These are phyloP conservation scores for Podila horticola DNA, from an alignment of 192 early-diverging fungal species.

Conservation along the genomic window DNA sequence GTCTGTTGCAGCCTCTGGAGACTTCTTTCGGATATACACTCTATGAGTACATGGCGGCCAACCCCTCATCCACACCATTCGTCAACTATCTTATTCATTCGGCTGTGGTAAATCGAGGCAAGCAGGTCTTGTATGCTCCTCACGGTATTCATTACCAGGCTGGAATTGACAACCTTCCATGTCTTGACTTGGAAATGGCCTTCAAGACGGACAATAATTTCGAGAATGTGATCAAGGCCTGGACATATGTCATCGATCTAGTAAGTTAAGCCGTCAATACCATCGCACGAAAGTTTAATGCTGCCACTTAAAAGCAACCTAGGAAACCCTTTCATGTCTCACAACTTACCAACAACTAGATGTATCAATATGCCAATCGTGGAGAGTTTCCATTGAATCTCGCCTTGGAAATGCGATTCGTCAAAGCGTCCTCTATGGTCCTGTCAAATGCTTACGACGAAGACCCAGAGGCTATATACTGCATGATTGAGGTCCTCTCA, in stretches of 20 bases:
- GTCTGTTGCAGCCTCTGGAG: neutral
- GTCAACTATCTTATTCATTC: conserved; percentile 9
- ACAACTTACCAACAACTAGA: neutral
- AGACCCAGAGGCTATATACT: conserved; percentile 40
- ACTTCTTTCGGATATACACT: neutral
- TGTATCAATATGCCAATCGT: conserved; percentile 20
- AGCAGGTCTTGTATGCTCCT: conserved; percentile 21
- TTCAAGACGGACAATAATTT: conserved; percentile 37
- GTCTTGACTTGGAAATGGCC: conserved; percentile 29
- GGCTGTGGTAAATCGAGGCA: conserved; percentile 2
- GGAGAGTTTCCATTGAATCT: conserved; percentile 37
- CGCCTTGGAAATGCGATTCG: conserved; percentile 26
- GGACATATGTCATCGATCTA: conserved; percentile 3
- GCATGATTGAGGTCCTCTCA: conserved; percentile 21
- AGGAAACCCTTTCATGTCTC: too few species aligned
- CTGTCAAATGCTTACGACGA: conserved; percentile 37
- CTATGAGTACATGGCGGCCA: neutral
- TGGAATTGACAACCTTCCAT: conserved; percentile 32
- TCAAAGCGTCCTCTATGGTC: conserved; percentile 21
- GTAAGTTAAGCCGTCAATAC: neutral
- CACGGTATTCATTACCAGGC: conserved; percentile 50
- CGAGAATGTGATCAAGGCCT: conserved; percentile 25
- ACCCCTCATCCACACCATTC: conserved; percentile 28
- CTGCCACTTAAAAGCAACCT: too few species aligned
- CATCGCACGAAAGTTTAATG: too few species aligned